Evolutionary conservation across 2,329 filamentous ascomycete genomes (phyloP), one percentile per base, ranked within the genome.

Genomic region (Aspergillus pseudoterreus): DNA sequence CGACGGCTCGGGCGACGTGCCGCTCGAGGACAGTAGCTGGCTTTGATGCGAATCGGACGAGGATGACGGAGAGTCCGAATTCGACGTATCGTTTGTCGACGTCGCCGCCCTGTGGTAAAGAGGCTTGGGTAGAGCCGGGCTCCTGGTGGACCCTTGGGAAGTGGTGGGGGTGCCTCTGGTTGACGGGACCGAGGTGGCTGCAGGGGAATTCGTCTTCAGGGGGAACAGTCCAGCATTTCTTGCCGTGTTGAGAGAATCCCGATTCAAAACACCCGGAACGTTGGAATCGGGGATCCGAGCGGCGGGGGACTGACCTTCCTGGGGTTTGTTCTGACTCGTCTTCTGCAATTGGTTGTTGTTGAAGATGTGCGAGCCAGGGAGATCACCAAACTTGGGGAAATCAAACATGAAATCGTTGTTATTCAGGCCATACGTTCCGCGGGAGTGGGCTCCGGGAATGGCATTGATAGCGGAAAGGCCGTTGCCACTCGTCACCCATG

Each of bases 361-460:
- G 54, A 82, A 77, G 11, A 82, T 73, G 54, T 80, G 78, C 4
- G 75, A 71, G 24, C 75, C 76, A 17, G 82, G 81, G 22, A 95
- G 80, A 53, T 85, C 81, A 43, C 94, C 94, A 64, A 99, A 97
- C 67, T 88, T 92, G 58, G 94, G 92, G 58, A 97, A 97, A 60
- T 97, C 92, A 62, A 99, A 97, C 60, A 92, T 86, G 67, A 97
- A 97, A 67, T 87, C 91, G 68, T 88, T 86, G 56, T 88, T 87
- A 63, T 79, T 84, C 49, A 86, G 75, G 59, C 84, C 86, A 69
- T 62, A 79, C 75, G 63, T 80, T 76, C 64, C 71, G 43, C 70
- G 73, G 19, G 64, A 71, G 51, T 75, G 71, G 63, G 69, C 69
- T 30, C 71, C 71, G 12, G 77, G 78, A 54, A 76, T 73, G 21